Percentiles rank a stretch among this genome's conserved stretches.
Conservation (phyloP, 345 rosid species). For the Euphorbia lathyris region DNA sequence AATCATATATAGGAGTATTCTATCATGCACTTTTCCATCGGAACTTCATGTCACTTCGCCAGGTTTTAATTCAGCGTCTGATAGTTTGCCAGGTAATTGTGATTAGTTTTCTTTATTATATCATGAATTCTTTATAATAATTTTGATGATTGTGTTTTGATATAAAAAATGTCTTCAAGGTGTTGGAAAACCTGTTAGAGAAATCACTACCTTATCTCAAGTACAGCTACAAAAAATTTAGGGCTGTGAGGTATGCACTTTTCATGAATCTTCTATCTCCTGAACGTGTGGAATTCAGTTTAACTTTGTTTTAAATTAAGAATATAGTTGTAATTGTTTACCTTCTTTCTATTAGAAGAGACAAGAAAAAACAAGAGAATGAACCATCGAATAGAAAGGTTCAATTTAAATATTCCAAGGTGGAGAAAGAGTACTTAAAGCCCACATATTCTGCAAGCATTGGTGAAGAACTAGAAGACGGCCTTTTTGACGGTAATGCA, state of each 20-base stretch:
- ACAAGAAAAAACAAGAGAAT: slow-evolving; percentile 52
- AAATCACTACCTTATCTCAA: slow-evolving; percentile 75
- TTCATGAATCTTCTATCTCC: background rate
- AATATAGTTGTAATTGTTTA: background rate
- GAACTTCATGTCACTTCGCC: slow-evolving; percentile 76
- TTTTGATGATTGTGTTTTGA: slow-evolving; percentile 6
- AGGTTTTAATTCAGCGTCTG: slow-evolving; percentile 74
- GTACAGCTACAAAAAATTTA: slow-evolving; percentile 71
- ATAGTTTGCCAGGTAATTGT: slow-evolving; percentile 57
- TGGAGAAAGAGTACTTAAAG: slow-evolving; percentile 89
- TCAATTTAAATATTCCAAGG: slow-evolving; percentile 55
- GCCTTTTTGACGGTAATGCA: slow-evolving; percentile 80
- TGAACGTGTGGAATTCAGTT: background rate
- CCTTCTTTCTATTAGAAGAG: slow-evolving; percentile 37
- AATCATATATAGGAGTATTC: slow-evolving; percentile 88
- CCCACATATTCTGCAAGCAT: slow-evolving; percentile 79
- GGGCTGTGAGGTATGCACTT: slow-evolving; percentile 56
- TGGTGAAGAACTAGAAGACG: slow-evolving; percentile 85
- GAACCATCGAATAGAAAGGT: slow-evolving; percentile 52
- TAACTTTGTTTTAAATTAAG: background rate
- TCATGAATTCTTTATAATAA: background rate
- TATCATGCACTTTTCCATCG: slow-evolving; percentile 91
- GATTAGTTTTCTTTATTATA: background rate
- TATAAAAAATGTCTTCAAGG: slow-evolving; percentile 38
- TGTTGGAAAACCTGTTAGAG: slow-evolving; percentile 71